phyloP scores from a whole-genome alignment of 495 filamentous ascomycete species.

The Neurospora sp. region DNA sequence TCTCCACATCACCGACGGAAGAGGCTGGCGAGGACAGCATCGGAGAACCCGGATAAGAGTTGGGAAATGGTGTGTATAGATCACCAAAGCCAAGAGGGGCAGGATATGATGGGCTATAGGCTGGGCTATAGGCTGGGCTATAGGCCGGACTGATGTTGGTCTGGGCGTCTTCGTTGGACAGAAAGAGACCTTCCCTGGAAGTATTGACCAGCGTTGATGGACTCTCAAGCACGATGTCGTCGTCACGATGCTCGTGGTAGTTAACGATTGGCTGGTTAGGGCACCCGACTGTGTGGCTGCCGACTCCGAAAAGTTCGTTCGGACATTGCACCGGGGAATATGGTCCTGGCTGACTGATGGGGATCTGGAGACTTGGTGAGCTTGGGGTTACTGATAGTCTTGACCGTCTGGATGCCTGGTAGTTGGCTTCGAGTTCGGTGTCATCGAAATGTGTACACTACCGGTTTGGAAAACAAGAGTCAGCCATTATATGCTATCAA shows the following conservation, averaged over 20 bases:
- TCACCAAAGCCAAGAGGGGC: background rate
- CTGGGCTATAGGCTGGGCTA: background rate
- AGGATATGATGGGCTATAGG: background rate
- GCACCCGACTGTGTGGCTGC: background rate
- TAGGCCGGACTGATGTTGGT: background rate
- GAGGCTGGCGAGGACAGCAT: background rate
- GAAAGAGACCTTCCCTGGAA: background rate
- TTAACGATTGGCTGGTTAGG: background rate
- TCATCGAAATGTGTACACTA: slow-evolving; percentile 7
- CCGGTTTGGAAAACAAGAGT: background rate
- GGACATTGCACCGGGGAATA: background rate
- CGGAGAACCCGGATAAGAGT: background rate
- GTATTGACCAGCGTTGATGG: background rate
- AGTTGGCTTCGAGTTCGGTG: background rate
- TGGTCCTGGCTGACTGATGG: background rate
- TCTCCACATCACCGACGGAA: background rate
- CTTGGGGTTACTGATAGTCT: background rate
- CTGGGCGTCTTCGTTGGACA: background rate
- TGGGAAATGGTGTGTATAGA: background rate
- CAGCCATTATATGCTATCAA: too few species aligned
- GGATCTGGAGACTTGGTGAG: background rate
- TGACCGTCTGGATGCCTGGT: background rate
- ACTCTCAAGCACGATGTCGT: background rate
- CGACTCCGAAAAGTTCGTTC: background rate
- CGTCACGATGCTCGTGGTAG: background rate